phyloP scores from a whole-genome alignment of 176 grass and related monocot species.

The Aegilops sharonensis region DNA sequence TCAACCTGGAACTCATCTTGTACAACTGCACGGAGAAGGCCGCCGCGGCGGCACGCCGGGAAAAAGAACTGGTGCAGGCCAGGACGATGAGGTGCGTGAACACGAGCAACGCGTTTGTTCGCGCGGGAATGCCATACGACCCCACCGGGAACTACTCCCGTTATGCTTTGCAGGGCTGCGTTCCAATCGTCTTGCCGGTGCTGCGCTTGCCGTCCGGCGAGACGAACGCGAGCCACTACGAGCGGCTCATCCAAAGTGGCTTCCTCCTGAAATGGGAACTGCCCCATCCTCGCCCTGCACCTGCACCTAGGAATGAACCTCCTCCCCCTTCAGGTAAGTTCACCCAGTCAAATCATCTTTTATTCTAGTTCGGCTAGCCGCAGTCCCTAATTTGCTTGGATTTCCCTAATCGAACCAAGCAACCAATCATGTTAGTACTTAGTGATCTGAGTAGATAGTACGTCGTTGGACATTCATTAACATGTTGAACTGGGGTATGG shows the following conservation, averaged over 20 bases:
- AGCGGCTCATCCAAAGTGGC: conserved; percentile 1
- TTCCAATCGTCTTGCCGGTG: not conserved
- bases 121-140: not conserved
- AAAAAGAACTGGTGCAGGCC: not conserved
- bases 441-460: too few relatives aligned
- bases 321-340: not conserved
- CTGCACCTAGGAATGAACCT: not conserved
- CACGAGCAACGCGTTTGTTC: not conserved
- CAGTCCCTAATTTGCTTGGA: too few relatives aligned
- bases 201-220: not conserved
- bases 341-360: not conserved
- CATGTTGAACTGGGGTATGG: too few relatives aligned
- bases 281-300: too few relatives aligned
- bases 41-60: accelerated
- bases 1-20: conserved; percentile 33
- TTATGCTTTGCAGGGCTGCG: not conserved
- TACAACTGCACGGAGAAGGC: conserved; percentile 12
- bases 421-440: too few relatives aligned
- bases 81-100: not conserved
- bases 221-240: not conserved
- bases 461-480: too few relatives aligned
- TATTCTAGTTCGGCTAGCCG: too few relatives aligned
- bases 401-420: too few relatives aligned
- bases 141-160: not conserved
- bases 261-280: conserved; percentile 29